phyloP scores from a whole-genome alignment of 2,329 filamentous ascomycete species.

The Ophiostoma fasciatum region DNA sequence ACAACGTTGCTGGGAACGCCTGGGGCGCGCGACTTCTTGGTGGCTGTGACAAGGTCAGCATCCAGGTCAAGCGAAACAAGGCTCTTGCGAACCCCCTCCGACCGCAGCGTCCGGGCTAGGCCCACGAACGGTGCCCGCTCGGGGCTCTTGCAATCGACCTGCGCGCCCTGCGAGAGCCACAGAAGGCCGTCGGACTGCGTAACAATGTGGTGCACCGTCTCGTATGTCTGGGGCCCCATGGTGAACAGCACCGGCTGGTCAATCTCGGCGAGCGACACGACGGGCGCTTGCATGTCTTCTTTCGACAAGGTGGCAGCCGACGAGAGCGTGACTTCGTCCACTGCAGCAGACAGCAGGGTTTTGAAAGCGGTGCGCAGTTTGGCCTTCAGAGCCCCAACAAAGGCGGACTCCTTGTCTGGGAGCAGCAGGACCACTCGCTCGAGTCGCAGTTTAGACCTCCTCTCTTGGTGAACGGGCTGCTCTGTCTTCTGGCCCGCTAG shows the following conservation, averaged over 20 bases:
- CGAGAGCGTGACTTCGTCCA: neutral
- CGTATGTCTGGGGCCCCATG: conserved; percentile 25
- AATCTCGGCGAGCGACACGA: conserved; percentile 32
- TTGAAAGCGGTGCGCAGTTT: neutral
- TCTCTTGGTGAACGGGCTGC: no score
- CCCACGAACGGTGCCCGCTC: conserved; percentile 26
- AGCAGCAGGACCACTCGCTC: conserved; percentile 1
- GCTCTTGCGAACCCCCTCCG: conserved; percentile 29
- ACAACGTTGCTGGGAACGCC: neutral
- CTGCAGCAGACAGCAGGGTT: neutral
- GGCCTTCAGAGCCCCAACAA: neutral
- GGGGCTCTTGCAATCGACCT: conserved; percentile 21
- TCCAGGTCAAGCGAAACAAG: conserved; percentile 29
- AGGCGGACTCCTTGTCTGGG: conserved; percentile 2
- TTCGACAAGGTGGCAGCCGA: neutral
- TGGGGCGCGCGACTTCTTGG: no score
- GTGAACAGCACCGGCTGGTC: conserved; percentile 20
- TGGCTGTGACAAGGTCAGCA: neutral
- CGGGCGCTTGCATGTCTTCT: conserved; percentile 16
- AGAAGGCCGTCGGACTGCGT: conserved; percentile 23
- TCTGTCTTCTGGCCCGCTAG: conserved; percentile 3
- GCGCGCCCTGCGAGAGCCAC: conserved; percentile 32
- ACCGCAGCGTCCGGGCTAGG: conserved; percentile 31
- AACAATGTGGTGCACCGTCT: conserved; percentile 25
- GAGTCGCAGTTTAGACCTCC: no score